Evolutionary conservation across 2,329 filamentous ascomycete species (phyloP).

Genomic region (Ophiostoma sp.): DNA sequence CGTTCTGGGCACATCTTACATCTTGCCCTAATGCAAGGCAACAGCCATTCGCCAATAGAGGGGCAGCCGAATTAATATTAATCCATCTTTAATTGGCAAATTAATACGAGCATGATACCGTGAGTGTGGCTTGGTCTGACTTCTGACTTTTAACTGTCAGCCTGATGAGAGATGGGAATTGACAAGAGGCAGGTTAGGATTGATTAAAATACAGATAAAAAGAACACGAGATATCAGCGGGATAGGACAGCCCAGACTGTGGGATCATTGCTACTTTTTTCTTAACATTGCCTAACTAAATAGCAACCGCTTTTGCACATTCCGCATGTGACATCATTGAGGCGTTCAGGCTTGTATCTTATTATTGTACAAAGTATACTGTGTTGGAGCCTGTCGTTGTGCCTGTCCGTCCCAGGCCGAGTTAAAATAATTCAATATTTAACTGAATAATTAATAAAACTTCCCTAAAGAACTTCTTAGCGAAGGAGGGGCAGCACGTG

Average conservation of each 20-base stretch:
- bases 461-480: background rate
- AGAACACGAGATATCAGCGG: background rate
- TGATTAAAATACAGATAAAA: background rate
- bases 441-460: background rate
- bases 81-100: background rate
- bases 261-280: background rate
- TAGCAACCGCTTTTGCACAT: background rate
- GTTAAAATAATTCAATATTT: background rate
- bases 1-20: constrained; percentile 10
- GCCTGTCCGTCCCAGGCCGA: background rate
- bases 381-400: background rate
- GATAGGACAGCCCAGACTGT: background rate
- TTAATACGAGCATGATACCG: background rate
- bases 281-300: background rate
- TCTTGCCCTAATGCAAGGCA: constrained; percentile 26
- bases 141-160: background rate
- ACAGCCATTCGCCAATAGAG: constrained; percentile 26
- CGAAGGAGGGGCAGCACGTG: constrained; percentile 16
- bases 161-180: background rate
- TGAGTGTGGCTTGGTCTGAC: background rate
- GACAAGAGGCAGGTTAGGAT: background rate
- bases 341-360: background rate
- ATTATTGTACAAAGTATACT: background rate
- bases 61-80: background rate
- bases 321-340: constrained; percentile 4